Percentiles rank a stretch among this genome's conserved stretches.
phyloP scores from a whole-genome alignment of 345 rosid genomes.

The Gossypium rotundifolium region DNA sequence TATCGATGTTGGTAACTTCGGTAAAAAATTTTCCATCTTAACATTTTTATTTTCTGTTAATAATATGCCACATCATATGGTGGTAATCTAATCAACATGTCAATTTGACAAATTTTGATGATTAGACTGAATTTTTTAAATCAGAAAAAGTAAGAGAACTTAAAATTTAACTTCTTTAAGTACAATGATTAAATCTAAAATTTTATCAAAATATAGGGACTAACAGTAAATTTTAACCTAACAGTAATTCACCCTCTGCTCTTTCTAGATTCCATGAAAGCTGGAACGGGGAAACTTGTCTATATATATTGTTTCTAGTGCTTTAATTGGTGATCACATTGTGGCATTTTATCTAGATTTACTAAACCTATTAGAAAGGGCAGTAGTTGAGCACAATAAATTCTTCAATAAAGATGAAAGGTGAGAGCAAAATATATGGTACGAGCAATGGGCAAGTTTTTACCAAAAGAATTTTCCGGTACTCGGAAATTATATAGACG shows the following conservation, averaged over 20 bases:
- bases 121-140: no score
- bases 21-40: no score
- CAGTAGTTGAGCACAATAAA: neutral
- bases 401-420: neutral
- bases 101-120: no score
- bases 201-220: no score
- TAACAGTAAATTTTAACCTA: no score
- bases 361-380: neutral
- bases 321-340: neutral
- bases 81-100: no score
- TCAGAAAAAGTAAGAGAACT: no score
- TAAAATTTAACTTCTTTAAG: no score
- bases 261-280: constrained; percentile 5
- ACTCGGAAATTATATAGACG: constrained; percentile 69
- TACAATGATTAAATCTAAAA: no score
- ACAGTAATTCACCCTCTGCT: neutral
- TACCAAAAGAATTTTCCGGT: constrained; percentile 57
- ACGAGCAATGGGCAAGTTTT: neutral
- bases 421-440: neutral
- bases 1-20: no score
- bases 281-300: neutral
- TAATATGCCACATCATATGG: no score
- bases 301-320: neutral
- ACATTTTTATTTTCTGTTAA: no score
- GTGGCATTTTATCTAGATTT: neutral